Conservation (phyloP, 73 alveolate genomes). For the Paramecium pentaurelia region DNA sequence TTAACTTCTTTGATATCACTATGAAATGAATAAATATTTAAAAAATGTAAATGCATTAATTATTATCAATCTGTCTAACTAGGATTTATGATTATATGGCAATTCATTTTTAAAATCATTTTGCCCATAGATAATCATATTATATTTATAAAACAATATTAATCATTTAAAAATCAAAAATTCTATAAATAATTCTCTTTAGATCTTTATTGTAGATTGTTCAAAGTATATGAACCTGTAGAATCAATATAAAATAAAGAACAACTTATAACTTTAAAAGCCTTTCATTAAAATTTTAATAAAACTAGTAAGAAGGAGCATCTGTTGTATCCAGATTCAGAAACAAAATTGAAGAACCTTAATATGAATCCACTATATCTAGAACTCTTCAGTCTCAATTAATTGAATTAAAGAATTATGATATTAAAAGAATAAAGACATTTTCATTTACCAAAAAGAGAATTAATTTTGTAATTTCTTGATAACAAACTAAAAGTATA, state of each 20-base stretch:
- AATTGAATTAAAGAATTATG: background rate
- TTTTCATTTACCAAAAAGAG: background rate
- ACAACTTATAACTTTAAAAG: background rate
- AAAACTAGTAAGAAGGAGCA: background rate
- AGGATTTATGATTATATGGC: background rate
- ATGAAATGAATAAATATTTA: background rate
- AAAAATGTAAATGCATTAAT: background rate
- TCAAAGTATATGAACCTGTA: background rate
- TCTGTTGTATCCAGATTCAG: background rate
- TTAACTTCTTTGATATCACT: background rate
- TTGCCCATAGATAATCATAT: background rate
- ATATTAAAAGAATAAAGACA: background rate
- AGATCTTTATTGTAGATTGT: background rate
- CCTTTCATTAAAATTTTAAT: background rate
- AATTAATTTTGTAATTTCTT: background rate
- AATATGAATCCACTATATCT: background rate
- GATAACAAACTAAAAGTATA: background rate
- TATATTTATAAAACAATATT: background rate
- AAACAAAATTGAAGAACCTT: background rate
- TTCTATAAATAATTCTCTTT: background rate
- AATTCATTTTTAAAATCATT: background rate
- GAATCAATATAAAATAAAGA: background rate
- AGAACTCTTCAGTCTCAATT: background rate
- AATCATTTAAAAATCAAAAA: background rate
- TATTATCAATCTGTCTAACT: background rate